Percentiles rank a stretch among this genome's conserved stretches.
These are phyloP conservation scores for Oryza glumipatula DNA, from an alignment of 176 grass and related monocot genomes.

Conservation along the genomic window DNA sequence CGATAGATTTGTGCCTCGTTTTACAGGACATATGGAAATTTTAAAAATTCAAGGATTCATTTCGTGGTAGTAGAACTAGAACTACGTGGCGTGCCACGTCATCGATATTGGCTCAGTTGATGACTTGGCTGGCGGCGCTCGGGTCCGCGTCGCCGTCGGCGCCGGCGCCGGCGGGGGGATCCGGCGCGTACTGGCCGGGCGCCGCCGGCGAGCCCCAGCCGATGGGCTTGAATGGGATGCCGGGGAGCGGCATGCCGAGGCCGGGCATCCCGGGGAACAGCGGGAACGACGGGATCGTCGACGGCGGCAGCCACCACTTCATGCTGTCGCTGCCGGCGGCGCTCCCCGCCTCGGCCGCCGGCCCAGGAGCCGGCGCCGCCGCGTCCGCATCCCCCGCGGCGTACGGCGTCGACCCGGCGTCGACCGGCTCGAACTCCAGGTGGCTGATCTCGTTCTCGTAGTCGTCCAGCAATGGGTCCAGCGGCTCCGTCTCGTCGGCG, in stretches of 20 bases:
- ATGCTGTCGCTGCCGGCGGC: slow-evolving; percentile 32
- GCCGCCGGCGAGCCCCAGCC: slow-evolving; percentile 42
- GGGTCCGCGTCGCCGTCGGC: slow-evolving; percentile 18
- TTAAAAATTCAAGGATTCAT: not conserved
- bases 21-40: not conserved
- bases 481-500: slow-evolving; percentile 17
- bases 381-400: not conserved
- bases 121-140: slow-evolving; percentile 1
- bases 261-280: slow-evolving; percentile 53
- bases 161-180: slow-evolving; percentile 10
- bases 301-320: slow-evolving; percentile 68
- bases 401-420: slow-evolving; percentile 26
- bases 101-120: slow-evolving; percentile 28
- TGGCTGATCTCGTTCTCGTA: slow-evolving; percentile 53
- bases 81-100: not conserved
- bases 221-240: slow-evolving; percentile 48
- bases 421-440: slow-evolving; percentile 52
- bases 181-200: not conserved
- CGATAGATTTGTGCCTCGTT: not conserved
- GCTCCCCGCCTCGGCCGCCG: not conserved
- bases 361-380: not conserved
- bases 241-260: slow-evolving; percentile 35
- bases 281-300: slow-evolving; percentile 61
- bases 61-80: not conserved
- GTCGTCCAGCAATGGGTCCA: slow-evolving; percentile 32